These are phyloP conservation scores for Athelia psychrophila DNA, from an alignment of 1,284 basidiomycete genomes.

Conservation along the genomic window DNA sequence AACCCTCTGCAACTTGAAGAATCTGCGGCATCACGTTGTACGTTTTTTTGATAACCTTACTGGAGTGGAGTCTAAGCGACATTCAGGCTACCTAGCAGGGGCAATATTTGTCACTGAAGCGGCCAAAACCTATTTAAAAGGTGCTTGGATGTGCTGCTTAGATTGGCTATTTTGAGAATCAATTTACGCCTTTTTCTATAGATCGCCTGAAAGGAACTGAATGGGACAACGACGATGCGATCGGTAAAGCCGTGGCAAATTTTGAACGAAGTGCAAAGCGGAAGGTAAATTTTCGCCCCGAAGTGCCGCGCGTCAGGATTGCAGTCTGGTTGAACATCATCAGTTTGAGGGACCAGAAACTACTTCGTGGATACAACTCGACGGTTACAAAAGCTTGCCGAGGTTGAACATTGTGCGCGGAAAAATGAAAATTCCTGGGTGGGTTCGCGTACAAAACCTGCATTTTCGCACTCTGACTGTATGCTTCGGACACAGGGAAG, in stretches of 20 bases:
- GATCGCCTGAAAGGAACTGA: not conserved
- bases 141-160: not conserved
- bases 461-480: not conserved
- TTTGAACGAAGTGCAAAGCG: conserved; percentile 7
- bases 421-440: conserved; percentile 5
- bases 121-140: conserved; percentile 2
- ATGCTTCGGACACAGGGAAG: not conserved
- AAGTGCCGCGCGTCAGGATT: not conserved
- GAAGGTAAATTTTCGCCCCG: conserved; percentile 1
- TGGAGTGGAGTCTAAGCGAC: too few species aligned
- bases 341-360: conserved; percentile 3
- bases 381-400: conserved; percentile 5
- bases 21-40: conserved; percentile 6
- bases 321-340: not conserved
- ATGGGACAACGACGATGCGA: conserved; percentile 6
- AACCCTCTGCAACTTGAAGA: conserved; percentile 5
- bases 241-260: not conserved
- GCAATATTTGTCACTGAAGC: conserved; percentile 7
- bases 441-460: not conserved
- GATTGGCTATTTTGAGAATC: not conserved
- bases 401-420: conserved; percentile 4
- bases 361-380: conserved; percentile 5
- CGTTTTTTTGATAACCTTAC: not conserved
- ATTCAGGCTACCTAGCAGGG: conserved; percentile 6
- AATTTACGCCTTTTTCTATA: not conserved